Conservation (phyloP, 2,329 filamentous ascomycete genomes). For the Aspergillus thermomutatus region DNA sequence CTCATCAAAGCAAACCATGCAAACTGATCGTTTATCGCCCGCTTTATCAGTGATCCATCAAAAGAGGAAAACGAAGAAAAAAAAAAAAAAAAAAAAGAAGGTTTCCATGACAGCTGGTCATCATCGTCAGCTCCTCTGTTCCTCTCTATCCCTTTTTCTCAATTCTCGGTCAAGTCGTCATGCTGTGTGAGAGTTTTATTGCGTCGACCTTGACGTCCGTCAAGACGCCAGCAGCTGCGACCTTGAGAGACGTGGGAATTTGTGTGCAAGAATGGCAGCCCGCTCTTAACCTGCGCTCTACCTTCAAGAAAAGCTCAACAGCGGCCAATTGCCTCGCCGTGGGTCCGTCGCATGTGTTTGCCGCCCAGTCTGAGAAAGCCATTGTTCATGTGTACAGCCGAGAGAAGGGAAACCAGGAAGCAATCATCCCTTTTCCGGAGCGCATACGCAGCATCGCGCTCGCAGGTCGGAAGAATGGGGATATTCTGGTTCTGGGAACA, state of each 20-base stretch:
- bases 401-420: constrained; percentile 80
- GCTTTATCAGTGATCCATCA: constrained; percentile 17
- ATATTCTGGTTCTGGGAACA: constrained; percentile 74
- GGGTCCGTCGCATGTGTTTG: constrained; percentile 79
- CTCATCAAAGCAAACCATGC: constrained; percentile 28
- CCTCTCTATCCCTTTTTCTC: constrained; percentile 10
- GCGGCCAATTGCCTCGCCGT: constrained; percentile 74
- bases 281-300: constrained; percentile 66
- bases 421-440: constrained; percentile 82
- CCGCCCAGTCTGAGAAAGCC: constrained; percentile 86
- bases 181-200: constrained; percentile 50
- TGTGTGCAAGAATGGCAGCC: constrained; percentile 82
- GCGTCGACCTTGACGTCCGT: constrained; percentile 42
- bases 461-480: constrained; percentile 57
- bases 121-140: background rate
- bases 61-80: background rate
- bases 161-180: constrained; percentile 27
- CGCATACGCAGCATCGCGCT: constrained; percentile 75
- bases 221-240: constrained; percentile 44
- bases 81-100: constrained; percentile 15
- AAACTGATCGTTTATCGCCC: constrained; percentile 28
- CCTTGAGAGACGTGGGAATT: constrained; percentile 76
- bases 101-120: background rate
- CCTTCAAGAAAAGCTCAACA: constrained; percentile 91
- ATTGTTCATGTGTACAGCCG: constrained; percentile 90